Evolutionary conservation across 2,329 filamentous ascomycete species (phyloP), one percentile per base, ranked within the genome.

Genomic region (Fusarium tjaetaba): DNA sequence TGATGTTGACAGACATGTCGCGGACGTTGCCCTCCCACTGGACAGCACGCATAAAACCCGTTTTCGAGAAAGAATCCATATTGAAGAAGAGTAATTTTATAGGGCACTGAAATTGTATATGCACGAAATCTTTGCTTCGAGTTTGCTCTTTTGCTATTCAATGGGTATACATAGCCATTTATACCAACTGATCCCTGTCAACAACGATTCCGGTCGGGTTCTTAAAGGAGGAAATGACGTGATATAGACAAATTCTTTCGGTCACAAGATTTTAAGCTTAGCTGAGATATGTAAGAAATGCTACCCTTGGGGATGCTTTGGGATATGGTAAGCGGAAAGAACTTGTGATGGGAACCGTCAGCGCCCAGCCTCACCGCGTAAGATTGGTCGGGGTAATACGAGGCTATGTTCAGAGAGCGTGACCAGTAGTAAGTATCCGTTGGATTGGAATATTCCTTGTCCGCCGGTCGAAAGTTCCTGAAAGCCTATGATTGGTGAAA

Each of bases 11-110:
- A 4, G 58, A 34, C 67, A 70, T 70, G 18, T 70, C 34, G 14
- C 67, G 49, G n/a, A 70, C 20, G 3, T 70, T 18, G 1, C 67
- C 67, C 20, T 70, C 67, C 65, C 67, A 69, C 11, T 70, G 58
- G 3, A 70, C 65, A 18, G 67, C 57, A 16, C 52, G 67, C 67
- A 70, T 70, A 1, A 70, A 70, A 2, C 58, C 39, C 1, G 45
- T 48, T 11, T 70, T 64, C 5, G 45, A 48, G 2, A n/a, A 16
- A 8, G 4, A 34, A 2, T 26, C 4, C 57, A 62, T 68, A 4
- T 26, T 26, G 9, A 30, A 30, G 9, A 22, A 32, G 1, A 10
- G 11, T 15, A 4, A 1, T 5, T 2, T 13, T 2, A 15, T 7
- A 18, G 4, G 11, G 9, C 18, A 14, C 24, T 1, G 7, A 1